Evolutionary conservation across 352 stramenopile genomes (phyloP).

Genomic region (Peronospora farinosa): DNA sequence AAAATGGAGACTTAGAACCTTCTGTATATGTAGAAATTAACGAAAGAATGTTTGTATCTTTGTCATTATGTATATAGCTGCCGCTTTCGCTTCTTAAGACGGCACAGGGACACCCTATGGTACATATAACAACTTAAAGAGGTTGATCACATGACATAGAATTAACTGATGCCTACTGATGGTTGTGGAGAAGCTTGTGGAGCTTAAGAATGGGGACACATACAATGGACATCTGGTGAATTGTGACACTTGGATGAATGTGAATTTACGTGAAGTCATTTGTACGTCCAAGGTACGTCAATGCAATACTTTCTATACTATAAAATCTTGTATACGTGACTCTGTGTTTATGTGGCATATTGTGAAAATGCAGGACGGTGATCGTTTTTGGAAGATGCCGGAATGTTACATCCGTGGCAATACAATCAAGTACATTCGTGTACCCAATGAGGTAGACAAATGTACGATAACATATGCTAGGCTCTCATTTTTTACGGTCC

Average conservation of each 20-base stretch:
- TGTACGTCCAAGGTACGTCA: conserved; percentile 91
- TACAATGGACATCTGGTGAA: conserved; percentile 97
- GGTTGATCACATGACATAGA: too few relatives aligned
- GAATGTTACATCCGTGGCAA: conserved; percentile 98
- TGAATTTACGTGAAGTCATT: conserved; percentile 98
- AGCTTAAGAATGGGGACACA: conserved; percentile 98
- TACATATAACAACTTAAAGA: conserved; percentile 17
- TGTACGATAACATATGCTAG: background rate
- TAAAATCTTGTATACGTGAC: background rate
- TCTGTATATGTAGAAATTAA: conserved; percentile 8
- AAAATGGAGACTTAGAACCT: background rate
- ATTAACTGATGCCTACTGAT: conserved; percentile 1
- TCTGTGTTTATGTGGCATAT: background rate
- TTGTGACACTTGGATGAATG: conserved; percentile 99
- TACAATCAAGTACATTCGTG: conserved; percentile 98
- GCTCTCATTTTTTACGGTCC: conserved; percentile 1
- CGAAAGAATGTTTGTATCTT: conserved; percentile 17
- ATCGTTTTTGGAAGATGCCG: conserved; percentile 97
- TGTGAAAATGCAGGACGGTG: conserved; percentile 77
- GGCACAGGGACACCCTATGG: conserved; percentile 91
- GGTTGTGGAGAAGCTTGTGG: conserved; percentile 81
- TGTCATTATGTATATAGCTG: conserved; percentile 51
- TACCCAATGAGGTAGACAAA: conserved; percentile 89
- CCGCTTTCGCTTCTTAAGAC: conserved; percentile 95
- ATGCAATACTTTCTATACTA: background rate